Evolutionary conservation across 768 basidiomycete genomes (phyloP), one percentile per base, ranked within the genome.

Genomic region (Mycena floridula): DNA sequence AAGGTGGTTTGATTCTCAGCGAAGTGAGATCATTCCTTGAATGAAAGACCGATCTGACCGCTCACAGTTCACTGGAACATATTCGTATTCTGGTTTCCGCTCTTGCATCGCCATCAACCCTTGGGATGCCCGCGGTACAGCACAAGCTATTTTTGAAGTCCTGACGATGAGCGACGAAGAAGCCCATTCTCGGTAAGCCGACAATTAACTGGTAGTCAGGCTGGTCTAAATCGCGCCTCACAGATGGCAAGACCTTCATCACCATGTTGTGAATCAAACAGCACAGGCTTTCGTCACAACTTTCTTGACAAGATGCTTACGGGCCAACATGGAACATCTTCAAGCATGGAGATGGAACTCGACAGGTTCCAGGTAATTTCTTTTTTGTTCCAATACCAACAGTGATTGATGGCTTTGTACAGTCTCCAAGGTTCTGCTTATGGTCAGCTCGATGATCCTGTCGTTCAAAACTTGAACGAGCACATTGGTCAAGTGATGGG

Each of bases 91-190:
- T 38, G 89, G 90, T 12, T 93, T 93, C 67, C 69, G 89, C 30
- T 86, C 84, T 11, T 92, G 89, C 51, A 86, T 92, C 37, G 81
- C 85, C 11, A 73, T 92, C 59, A 92, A 92, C 57, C 90, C 89
- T 1, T 92, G 86, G 77, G 88, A 90, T 52, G 77, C 76, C 28
- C 76, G 86, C 23, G 84, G 82, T n/a, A 91, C 91, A 2, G 87
- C 91, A 0, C 70, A 80, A 23, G 90, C 89, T 3, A 91, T 93
- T 51, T 50, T 79, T 40, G 76, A 79, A 66, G 90, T 89, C 7
- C 63, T 93, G 24, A 85, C 81, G 0, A 92, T 92, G 89, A 65
- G 63, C 39, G 77, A 82, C 21, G 79, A 81, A 3, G 89, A 92
- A 58, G 83, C 84, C 0, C 58, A 62, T 16, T 76, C 77, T 9